These are phyloP conservation scores for Aureobasidium sp. DNA, from an alignment of 2,329 filamentous ascomycete genomes.

Conservation along the genomic window DNA sequence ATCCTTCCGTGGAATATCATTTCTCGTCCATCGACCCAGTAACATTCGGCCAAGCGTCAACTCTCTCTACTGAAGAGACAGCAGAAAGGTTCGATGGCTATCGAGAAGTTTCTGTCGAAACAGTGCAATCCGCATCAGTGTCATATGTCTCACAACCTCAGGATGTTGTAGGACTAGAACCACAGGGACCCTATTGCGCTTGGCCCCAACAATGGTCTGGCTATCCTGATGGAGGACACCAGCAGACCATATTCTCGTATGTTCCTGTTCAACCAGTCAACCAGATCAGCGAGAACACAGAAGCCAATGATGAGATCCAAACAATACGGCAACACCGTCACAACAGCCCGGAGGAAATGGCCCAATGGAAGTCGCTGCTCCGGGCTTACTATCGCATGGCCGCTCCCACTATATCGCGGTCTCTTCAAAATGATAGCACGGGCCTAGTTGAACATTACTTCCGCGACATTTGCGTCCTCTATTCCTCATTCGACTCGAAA, in stretches of 20 bases:
- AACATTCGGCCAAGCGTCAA: conserved; percentile 2
- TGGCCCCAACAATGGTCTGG: neutral
- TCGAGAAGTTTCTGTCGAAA: neutral
- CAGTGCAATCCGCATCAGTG: too few relatives aligned
- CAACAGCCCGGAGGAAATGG: neutral
- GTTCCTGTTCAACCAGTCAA: neutral
- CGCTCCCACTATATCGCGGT: conserved; percentile 24
- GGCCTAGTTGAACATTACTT: conserved; percentile 56
- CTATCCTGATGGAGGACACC: neutral
- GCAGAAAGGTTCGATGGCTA: neutral
- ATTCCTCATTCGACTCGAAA: conserved; percentile 55
- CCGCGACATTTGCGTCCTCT: conserved; percentile 51
- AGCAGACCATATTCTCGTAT: neutral
- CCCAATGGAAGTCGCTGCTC: conserved; percentile 15
- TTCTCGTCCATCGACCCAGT: conserved; percentile 14
- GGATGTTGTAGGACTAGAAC: neutral
- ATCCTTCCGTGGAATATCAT: conserved; percentile 14
- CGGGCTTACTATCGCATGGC: conserved; percentile 18
- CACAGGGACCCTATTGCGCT: neutral
- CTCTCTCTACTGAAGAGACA: neutral
- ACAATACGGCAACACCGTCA: neutral
- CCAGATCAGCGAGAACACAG: neutral
- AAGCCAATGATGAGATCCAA: neutral
- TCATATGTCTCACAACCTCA: neutral
- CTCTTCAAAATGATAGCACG: conserved; percentile 41